Evolutionary conservation across 208 protist genomes (phyloP).

Genomic region (Endotrypanum monterogeii): DNA sequence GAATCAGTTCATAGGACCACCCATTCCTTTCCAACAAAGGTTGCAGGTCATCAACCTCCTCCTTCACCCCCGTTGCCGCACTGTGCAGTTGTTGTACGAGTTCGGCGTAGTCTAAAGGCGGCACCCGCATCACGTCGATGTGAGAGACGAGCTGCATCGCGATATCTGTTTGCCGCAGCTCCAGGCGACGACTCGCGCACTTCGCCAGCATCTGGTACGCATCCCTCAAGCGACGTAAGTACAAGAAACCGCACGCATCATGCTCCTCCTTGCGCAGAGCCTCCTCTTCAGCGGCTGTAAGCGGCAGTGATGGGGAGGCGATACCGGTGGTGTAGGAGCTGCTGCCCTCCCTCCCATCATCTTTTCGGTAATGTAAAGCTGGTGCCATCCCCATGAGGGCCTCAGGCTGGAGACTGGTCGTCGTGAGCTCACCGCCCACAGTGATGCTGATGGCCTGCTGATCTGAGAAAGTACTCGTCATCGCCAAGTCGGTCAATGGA

Average conservation of each 20-base stretch:
- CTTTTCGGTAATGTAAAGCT: conserved; percentile 5
- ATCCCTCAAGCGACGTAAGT: conserved; percentile 56
- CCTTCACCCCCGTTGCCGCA: conserved; percentile 21
- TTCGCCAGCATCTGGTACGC: conserved; percentile 59
- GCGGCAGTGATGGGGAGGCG: conserved; percentile 4
- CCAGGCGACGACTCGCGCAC: conserved; percentile 67
- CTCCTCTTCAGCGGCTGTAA: conserved; percentile 15
- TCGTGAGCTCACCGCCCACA: conserved; percentile 46
- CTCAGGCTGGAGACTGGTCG: conserved; percentile 41
- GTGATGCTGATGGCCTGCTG: conserved; percentile 76
- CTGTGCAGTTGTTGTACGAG: conserved; percentile 20
- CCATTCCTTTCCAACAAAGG: conserved; percentile 20
- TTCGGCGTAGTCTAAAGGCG: conserved; percentile 49
- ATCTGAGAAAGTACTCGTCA: conserved; percentile 63
- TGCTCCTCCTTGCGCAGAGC: conserved; percentile 43
- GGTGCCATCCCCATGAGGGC: conserved; percentile 57
- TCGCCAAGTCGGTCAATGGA: conserved; percentile 53
- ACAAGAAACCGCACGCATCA: conserved; percentile 60
- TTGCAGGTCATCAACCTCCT: conserved; percentile 16
- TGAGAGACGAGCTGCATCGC: conserved; percentile 64
- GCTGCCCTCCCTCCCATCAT: conserved; percentile 3
- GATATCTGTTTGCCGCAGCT: conserved; percentile 47
- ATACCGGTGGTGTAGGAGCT: neutral
- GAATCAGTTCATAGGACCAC: conserved; percentile 19
- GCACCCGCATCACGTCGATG: conserved; percentile 61